Evolutionary conservation across 2,329 filamentous ascomycete genomes (phyloP).

Genomic region (Berkeleyomyces rouxiae): DNA sequence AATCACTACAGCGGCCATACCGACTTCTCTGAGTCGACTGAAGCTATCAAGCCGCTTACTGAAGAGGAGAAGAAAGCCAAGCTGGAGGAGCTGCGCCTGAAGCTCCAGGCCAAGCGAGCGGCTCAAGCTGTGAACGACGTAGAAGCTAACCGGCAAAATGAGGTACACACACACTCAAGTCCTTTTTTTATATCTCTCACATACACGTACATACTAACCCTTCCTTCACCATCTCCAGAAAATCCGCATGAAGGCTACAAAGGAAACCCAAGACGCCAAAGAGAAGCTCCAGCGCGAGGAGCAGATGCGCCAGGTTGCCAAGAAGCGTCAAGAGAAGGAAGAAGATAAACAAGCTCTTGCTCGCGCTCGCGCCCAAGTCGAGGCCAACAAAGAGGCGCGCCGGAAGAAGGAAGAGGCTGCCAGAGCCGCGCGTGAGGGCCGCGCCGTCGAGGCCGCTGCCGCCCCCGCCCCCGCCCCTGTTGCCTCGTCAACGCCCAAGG

Average conservation of each 20-base stretch:
- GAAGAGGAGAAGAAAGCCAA: constrained; percentile 79
- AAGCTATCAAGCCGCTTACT: constrained; percentile 78
- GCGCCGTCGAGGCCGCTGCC: constrained; percentile 28
- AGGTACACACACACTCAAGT: constrained; percentile 32
- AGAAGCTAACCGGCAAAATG: constrained; percentile 68
- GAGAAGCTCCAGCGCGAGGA: constrained; percentile 79
- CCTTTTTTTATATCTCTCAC: not conserved
- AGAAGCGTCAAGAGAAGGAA: constrained; percentile 74
- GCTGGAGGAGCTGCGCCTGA: constrained; percentile 56
- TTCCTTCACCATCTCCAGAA: constrained; percentile 24
- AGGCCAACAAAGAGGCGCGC: constrained; percentile 82
- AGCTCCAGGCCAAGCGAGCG: constrained; percentile 56
- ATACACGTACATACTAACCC: not conserved
- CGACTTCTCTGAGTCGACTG: constrained; percentile 84
- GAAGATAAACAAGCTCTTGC: constrained; percentile 76
- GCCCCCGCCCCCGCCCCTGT: constrained; percentile 31
- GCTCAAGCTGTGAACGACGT: constrained; percentile 56
- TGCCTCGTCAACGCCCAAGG: constrained; percentile 34
- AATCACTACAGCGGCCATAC: constrained; percentile 48
- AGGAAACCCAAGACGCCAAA: constrained; percentile 75
- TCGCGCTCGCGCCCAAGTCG: constrained; percentile 82
- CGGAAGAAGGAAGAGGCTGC: constrained; percentile 69
- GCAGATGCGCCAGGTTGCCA: constrained; percentile 75
- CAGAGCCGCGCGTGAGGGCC: constrained; percentile 75
- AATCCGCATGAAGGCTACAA: constrained; percentile 73